Conservation (phyloP, 2,329 filamentous ascomycete species). For the Botrytis fragariae region DNA sequence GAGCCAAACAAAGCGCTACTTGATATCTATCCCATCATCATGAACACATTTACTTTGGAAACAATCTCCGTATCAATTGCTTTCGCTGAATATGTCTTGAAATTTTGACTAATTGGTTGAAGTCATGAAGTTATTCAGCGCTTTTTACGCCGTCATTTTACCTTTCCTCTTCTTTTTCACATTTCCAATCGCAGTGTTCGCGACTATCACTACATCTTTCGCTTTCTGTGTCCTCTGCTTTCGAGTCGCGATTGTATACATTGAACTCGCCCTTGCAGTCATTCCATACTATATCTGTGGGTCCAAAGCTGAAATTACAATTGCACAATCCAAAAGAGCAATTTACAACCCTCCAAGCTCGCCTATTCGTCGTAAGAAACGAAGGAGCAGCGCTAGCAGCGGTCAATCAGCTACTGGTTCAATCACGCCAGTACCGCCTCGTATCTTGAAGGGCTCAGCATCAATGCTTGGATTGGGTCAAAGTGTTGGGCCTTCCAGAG, state of each 20-base stretch:
- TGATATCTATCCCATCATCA: not conserved
- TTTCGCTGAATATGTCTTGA: not conserved
- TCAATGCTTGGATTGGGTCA: constrained; percentile 44
- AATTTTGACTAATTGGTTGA: not conserved
- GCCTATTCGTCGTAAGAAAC: constrained; percentile 22
- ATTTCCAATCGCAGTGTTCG: constrained; percentile 61
- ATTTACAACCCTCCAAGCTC: constrained; percentile 13
- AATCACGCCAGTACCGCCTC: constrained; percentile 31
- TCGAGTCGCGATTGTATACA: constrained; percentile 59
- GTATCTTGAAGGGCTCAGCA: constrained; percentile 21
- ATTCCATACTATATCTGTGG: constrained; percentile 53
- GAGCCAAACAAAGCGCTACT: constrained; percentile 3
- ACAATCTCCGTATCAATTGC: not conserved
- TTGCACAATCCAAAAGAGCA: constrained; percentile 6
- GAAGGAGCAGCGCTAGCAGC: constrained; percentile 36
- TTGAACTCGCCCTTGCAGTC: constrained; percentile 59
- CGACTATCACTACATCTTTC: constrained; percentile 60
- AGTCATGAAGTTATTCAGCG: constrained; percentile 53
- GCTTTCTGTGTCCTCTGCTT: constrained; percentile 61
- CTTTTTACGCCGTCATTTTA: constrained; percentile 55
- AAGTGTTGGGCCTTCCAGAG: constrained; percentile 51
- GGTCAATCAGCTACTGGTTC: constrained; percentile 28
- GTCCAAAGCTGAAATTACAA: not conserved
- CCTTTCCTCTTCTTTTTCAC: constrained; percentile 63
- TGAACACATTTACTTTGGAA: not conserved